Evolutionary conservation across 2,329 filamentous ascomycete species (phyloP).

Genomic region (Remersonia thermophila): DNA sequence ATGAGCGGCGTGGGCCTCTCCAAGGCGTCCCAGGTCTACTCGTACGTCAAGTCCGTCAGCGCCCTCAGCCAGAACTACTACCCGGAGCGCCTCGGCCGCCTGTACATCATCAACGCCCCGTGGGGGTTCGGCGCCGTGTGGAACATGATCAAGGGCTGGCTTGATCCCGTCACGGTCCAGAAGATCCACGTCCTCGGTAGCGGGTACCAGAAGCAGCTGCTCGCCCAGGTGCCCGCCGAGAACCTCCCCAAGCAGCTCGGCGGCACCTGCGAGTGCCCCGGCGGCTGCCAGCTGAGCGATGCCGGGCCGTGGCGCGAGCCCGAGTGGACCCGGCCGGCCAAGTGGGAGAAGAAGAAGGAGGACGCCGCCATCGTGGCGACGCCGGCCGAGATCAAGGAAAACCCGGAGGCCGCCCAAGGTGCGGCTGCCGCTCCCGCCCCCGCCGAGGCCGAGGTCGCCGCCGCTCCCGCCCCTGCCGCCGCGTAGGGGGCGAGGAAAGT

Average conservation of each 20-base stretch:
- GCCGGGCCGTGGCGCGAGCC: conserved; percentile 77
- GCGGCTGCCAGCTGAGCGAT: conserved; percentile 78
- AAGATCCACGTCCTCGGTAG: conserved; percentile 88
- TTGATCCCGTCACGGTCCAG: conserved; percentile 89
- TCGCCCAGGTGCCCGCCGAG: conserved; percentile 75
- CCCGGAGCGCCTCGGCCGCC: conserved; percentile 86
- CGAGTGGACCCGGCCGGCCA: conserved; percentile 52
- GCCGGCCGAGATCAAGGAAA: conserved; percentile 2
- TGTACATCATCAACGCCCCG: conserved; percentile 96
- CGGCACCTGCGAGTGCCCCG: conserved; percentile 67
- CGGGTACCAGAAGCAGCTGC: conserved; percentile 71
- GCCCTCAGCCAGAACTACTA: conserved; percentile 98
- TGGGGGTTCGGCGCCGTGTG: conserved; percentile 90
- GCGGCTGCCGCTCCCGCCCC: conserved; percentile 28
- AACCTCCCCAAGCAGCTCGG: conserved; percentile 83
- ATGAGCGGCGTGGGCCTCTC: conserved; percentile 82
- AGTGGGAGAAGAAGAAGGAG: conserved; percentile 48
- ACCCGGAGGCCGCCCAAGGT: conserved; percentile 23
- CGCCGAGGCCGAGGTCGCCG: conserved; percentile 16
- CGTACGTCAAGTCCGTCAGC: conserved; percentile 74
- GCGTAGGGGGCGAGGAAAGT: conserved; percentile 16
- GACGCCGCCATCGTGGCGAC: too few relatives aligned
- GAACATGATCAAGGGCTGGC: conserved; percentile 77
- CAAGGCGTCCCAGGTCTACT: conserved; percentile 73
- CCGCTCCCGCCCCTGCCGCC: conserved; percentile 18